phyloP scores from a whole-genome alignment of 257 asterid species.

The Ligustrum vulgare region DNA sequence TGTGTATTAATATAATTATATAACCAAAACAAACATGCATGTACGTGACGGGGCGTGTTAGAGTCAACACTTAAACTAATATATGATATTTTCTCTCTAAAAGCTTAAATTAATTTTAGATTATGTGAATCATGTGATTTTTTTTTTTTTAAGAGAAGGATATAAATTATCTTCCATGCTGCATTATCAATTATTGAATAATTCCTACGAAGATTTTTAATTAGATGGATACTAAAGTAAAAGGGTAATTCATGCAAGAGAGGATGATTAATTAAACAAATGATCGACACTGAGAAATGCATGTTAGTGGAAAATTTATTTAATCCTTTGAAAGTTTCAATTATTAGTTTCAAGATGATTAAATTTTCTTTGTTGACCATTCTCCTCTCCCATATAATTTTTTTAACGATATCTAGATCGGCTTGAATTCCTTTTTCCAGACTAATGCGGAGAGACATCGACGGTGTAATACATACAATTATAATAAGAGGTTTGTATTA shows the following conservation, averaged over 20 bases:
- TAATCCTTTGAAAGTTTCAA: neutral
- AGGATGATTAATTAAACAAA: neutral
- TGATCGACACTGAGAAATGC: neutral
- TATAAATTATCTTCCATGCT: neutral
- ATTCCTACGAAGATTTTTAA: neutral
- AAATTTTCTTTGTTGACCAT: neutral
- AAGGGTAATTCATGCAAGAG: neutral
- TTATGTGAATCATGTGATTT: neutral
- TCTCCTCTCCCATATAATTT: neutral
- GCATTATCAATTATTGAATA: neutral
- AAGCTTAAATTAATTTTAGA: neutral
- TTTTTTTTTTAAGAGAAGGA: neutral
- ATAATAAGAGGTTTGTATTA: too few relatives aligned
- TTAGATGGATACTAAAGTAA: neutral
- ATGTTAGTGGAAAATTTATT: neutral
- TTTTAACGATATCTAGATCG: neutral
- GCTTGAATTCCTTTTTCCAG: neutral
- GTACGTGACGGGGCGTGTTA: too few relatives aligned
- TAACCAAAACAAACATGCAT: too few relatives aligned
- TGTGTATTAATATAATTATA: too few relatives aligned
- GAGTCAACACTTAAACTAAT: too few relatives aligned
- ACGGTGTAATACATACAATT: too few relatives aligned
- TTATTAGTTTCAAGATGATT: neutral
- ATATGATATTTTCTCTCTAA: too few relatives aligned
- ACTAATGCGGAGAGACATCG: too few relatives aligned